Base-by-base conservation (phyloP, 1,139 yeast genomes). In the Geotrichum reessii region DNA sequence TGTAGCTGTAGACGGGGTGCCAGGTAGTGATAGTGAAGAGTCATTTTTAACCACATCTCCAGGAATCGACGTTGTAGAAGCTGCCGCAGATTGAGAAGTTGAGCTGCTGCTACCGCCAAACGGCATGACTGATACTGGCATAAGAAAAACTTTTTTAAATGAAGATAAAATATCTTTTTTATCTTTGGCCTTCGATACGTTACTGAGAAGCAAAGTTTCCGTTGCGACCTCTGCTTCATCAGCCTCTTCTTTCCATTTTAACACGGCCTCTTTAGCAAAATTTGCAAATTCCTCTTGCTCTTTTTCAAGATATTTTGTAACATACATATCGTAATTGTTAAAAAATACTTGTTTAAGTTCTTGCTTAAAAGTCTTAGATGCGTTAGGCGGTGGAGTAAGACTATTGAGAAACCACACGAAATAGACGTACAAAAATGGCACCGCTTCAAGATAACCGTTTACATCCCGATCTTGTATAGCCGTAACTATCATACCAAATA, bases 151-250 rank as follows among this genome's bases (percentile, higher is more conserved):
- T 62, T 74, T 77, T 65, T 81, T 81, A 63, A 85, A 75, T 28
- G 85, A 81, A 1, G 83, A 79, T 47, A 84, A 76, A 64, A 84
- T 78, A 57, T 78, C 78, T 42, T 74, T 69, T 63, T 81, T 79
- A 57, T 79, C 78, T 58, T 74, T 71, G 59, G 71, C 77, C 60
- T 71, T 73, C 37, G 63, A 69, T 53, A 77, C 72, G 63, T 76
- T 77, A 50, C 81, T 78, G 65, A 78, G 67, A n/a, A 77, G 67
- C 27, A 73, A 66, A 25, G 71, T 67, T 62, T 79, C 81, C 1
- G 76, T 71, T 37, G 71, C 74, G 2, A 69, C 71, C 48, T 78
- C 78, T 47, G 69, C 70, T 47, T 70, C 69, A 1, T 67, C 63
- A 0, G 72, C 67, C 24, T 71, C 70, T 11, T 65, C 63, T 21